phyloP scores from a whole-genome alignment of 805 yeast species.

The Scheffersomyces stipitis region DNA sequence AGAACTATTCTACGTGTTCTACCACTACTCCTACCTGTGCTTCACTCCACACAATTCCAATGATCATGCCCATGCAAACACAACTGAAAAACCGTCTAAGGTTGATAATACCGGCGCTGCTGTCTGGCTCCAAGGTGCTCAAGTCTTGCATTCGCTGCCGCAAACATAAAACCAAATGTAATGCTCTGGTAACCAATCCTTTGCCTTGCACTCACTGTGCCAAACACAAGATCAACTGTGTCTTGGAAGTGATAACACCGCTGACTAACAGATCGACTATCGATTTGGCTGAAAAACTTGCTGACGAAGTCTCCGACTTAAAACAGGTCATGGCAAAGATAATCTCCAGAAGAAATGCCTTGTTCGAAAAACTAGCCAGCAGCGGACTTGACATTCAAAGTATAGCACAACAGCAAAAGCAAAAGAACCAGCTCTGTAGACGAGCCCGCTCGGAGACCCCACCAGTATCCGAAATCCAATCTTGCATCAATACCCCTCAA shows the following conservation, averaged over 20 bases:
- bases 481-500: constrained; percentile 11
- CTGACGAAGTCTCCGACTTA: constrained; percentile 24
- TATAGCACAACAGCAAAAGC: neutral
- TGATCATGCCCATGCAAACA: constrained; percentile 11
- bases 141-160: constrained; percentile 67
- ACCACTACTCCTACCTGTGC: neutral
- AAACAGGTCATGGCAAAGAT: constrained; percentile 22
- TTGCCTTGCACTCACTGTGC: constrained; percentile 57
- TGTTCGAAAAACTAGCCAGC: constrained; percentile 14
- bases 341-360: constrained; percentile 18
- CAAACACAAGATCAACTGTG: constrained; percentile 51
- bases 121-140: constrained; percentile 16
- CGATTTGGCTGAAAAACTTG: constrained; percentile 24
- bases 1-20: too few species aligned
- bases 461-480: constrained; percentile 11
- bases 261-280: constrained; percentile 49
- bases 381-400: constrained; percentile 3
- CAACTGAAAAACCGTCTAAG: constrained; percentile 9
- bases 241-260: constrained; percentile 50
- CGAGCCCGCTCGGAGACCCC: constrained; percentile 6
- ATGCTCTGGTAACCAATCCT: constrained; percentile 52
- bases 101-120: constrained; percentile 10
- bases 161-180: constrained; percentile 66
- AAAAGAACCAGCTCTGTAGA: neutral
- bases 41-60: constrained; percentile 1